Conservation (phyloP, 1,284 basidiomycete genomes). For the Puccinia polysora region DNA sequence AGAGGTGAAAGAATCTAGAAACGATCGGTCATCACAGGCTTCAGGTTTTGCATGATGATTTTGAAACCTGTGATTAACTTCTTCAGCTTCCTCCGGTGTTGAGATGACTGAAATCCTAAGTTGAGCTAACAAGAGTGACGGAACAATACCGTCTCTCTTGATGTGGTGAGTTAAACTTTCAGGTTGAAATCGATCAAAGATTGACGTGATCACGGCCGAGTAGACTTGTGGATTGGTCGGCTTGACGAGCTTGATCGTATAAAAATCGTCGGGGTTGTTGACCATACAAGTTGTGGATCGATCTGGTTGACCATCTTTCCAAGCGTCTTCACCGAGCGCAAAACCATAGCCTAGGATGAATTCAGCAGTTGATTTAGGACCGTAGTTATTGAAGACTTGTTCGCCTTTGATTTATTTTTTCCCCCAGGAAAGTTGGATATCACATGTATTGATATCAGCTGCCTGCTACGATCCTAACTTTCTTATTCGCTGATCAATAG, state of each 20-base stretch:
- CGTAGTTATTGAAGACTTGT: constrained; percentile 43
- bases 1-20: neutral
- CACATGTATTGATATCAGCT: neutral
- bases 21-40: neutral
- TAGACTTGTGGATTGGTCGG: neutral
- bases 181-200: constrained; percentile 6
- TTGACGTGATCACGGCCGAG: neutral
- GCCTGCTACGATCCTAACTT: too few relatives aligned
- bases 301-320: neutral
- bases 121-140: constrained; percentile 7
- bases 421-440: neutral
- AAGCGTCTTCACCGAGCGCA: constrained; percentile 25
- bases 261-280: constrained; percentile 36
- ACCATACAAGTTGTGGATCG: neutral
- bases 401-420: neutral
- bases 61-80: neutral
- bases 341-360: constrained; percentile 42
- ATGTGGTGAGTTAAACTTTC: constrained; percentile 7
- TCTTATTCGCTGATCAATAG: too few relatives aligned
- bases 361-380: constrained; percentile 35
- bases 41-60: too few relatives aligned
- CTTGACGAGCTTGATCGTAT: constrained; percentile 16
- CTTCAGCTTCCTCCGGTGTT: constrained; percentile 1
- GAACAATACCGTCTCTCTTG: neutral
- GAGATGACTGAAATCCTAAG: constrained; percentile 18